Evolutionary conservation across 2,329 filamentous ascomycete genomes (phyloP).

Genomic region (Mycogone perniciosa): DNA sequence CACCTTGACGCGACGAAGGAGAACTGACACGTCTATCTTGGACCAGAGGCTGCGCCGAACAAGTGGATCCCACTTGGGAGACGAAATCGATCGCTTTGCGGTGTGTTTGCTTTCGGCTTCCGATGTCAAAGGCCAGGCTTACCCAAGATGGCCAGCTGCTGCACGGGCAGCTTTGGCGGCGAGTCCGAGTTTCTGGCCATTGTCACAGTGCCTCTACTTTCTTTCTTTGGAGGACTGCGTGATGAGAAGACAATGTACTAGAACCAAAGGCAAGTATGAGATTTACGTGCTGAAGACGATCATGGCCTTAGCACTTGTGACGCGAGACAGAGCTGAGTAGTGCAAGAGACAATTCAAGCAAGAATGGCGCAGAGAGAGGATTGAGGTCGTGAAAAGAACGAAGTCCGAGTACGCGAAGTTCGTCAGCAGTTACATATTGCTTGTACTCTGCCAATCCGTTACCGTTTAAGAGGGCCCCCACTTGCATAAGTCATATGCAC

Average conservation of each 20-base stretch:
- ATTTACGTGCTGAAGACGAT: not conserved
- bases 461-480: too few relatives aligned
- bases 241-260: not conserved
- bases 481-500: too few relatives aligned
- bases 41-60: not conserved
- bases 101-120: not conserved
- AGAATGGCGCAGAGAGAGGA: not conserved
- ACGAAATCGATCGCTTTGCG: too few relatives aligned
- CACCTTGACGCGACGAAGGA: too few relatives aligned
- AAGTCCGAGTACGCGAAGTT: slow-evolving; percentile 5
- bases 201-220: not conserved
- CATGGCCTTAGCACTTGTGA: not conserved
- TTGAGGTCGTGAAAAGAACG: slow-evolving; percentile 1
- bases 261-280: not conserved
- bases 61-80: not conserved
- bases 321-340: not conserved
- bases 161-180: slow-evolving; percentile 58
- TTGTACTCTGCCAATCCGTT: too few relatives aligned
- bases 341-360: not conserved
- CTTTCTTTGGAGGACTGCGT: not conserved
- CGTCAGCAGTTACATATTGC: not conserved
- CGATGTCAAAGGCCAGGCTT: slow-evolving; percentile 26
- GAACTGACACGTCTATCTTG: not conserved
- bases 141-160: slow-evolving; percentile 76
- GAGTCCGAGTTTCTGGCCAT: slow-evolving; percentile 6